Conservation (phyloP, 176 grass and related monocot species). For the Microstegium vimineum region DNA sequence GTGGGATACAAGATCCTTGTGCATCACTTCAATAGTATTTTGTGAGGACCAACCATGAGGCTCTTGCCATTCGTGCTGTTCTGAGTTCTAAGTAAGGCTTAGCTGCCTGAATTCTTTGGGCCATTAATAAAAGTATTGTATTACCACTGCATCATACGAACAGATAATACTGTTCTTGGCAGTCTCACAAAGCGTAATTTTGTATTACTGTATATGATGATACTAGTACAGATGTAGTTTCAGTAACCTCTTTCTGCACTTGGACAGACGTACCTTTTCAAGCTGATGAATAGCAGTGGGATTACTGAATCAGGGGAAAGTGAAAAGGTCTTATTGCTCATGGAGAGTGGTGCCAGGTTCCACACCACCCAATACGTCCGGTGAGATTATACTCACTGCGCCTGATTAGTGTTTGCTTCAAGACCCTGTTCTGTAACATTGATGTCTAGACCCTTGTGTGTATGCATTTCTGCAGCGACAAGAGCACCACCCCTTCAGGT, state of each 20-base stretch:
- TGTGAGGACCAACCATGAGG: not conserved
- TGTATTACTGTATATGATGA: not conserved
- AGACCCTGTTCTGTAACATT: conserved; percentile 3
- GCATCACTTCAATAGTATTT: not conserved
- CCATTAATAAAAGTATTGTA: not conserved
- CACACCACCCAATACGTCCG: conserved; percentile 91
- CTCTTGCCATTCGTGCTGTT: not conserved
- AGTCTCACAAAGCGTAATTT: not conserved
- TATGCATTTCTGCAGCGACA: conserved; percentile 51
- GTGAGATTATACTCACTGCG: conserved; percentile 32
- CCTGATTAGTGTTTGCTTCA: not conserved
- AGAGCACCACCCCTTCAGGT: conserved; percentile 90
- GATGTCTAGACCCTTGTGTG: not conserved
- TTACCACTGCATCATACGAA: not conserved
- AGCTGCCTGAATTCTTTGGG: not conserved
- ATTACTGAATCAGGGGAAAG: conserved; percentile 92
- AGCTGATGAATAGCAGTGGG: conserved; percentile 95
- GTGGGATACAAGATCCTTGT: not conserved
- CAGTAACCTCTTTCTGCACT: not conserved
- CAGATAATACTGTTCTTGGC: not conserved
- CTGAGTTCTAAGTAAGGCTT: not conserved
- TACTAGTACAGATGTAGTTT: not conserved
- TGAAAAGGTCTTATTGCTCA: conserved; percentile 86
- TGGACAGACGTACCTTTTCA: conserved; percentile 92
- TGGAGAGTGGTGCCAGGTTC: conserved; percentile 89